phyloP scores from a whole-genome alignment of 768 basidiomycete genomes.

The Daedaleopsis sinensis region DNA sequence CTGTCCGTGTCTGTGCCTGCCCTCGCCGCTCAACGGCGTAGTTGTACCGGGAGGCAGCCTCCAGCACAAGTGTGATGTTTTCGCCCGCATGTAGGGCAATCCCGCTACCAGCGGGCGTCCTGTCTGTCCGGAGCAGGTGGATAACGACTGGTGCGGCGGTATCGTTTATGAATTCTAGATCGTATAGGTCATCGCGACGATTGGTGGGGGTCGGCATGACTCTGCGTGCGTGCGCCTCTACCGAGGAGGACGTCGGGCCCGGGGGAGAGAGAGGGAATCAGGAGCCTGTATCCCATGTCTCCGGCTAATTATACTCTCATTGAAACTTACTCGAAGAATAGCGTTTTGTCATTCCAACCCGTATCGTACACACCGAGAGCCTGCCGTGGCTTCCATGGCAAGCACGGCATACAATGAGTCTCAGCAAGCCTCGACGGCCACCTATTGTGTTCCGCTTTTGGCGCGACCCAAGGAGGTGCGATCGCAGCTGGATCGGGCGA shows the following conservation, averaged over 20 bases:
- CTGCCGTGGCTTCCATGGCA: slow-evolving; percentile 5
- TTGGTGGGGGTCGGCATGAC: slow-evolving; percentile 48
- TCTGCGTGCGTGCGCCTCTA: not conserved
- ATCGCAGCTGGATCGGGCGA: slow-evolving; percentile 5
- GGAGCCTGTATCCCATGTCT: not conserved
- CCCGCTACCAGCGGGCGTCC: slow-evolving; percentile 27
- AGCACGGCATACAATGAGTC: slow-evolving; percentile 15
- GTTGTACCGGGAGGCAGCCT: slow-evolving; percentile 50
- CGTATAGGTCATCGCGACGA: slow-evolving; percentile 50
- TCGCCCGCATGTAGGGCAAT: slow-evolving; percentile 45
- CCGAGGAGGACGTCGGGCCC: too few species aligned
- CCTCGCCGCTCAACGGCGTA: slow-evolving; percentile 46
- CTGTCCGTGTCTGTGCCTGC: slow-evolving; percentile 30
- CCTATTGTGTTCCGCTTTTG: slow-evolving; percentile 27
- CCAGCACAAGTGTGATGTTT: slow-evolving; percentile 48
- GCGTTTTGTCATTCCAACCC: not conserved
- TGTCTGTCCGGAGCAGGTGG: slow-evolving; percentile 38
- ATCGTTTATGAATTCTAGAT: slow-evolving; percentile 53
- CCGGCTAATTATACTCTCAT: not conserved
- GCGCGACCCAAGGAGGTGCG: slow-evolving; percentile 9
- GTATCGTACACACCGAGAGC: not conserved
- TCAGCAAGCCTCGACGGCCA: not conserved
- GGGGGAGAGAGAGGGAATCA: not conserved
- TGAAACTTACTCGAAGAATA: not conserved
- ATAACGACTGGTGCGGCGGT: slow-evolving; percentile 42